These are phyloP conservation scores for Oryza glumipatula DNA, from an alignment of 176 grass and related monocot species.

Conservation along the genomic window DNA sequence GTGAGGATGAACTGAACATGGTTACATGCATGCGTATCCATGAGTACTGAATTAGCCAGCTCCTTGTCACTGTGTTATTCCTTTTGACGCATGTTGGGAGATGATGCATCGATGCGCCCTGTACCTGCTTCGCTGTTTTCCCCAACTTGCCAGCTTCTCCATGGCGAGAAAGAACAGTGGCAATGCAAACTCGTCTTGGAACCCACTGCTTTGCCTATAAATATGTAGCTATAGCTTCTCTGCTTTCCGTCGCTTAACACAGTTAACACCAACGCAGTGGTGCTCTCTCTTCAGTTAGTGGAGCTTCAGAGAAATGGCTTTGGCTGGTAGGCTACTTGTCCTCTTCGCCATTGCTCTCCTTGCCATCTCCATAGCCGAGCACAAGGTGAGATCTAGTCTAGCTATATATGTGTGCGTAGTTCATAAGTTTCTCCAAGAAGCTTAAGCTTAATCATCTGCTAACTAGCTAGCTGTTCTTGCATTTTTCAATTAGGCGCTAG, in stretches of 20 bases:
- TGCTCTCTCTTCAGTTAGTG: not conserved
- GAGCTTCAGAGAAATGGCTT: slow-evolving; percentile 2
- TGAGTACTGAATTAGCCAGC: too few relatives aligned
- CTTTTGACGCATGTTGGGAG: slow-evolving; percentile 37
- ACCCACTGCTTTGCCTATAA: slow-evolving; percentile 12
- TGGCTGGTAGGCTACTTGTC: slow-evolving; percentile 48
- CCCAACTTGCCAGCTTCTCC: slow-evolving; percentile 9
- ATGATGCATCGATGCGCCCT: not conserved
- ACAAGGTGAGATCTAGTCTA: slow-evolving; percentile 42
- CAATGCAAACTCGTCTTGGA: not conserved
- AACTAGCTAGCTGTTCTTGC: not conserved
- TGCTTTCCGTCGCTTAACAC: not conserved
- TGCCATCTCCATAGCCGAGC: slow-evolving; percentile 45
- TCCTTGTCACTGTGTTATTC: not conserved
- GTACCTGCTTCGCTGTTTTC: not conserved
- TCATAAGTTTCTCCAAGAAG: not conserved
- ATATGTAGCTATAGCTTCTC: not conserved
- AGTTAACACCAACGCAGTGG: not conserved
- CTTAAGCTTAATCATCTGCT: not conserved
- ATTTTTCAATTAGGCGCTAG: slow-evolving; percentile 18
- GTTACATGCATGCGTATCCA: not conserved
- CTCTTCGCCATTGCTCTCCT: slow-evolving; percentile 50
- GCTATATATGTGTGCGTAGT: too few relatives aligned
- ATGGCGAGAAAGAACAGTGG: not conserved
- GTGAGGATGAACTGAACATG: not conserved